Conservation (phyloP, 1,284 basidiomycete species). For the Psilocybe mexicana region DNA sequence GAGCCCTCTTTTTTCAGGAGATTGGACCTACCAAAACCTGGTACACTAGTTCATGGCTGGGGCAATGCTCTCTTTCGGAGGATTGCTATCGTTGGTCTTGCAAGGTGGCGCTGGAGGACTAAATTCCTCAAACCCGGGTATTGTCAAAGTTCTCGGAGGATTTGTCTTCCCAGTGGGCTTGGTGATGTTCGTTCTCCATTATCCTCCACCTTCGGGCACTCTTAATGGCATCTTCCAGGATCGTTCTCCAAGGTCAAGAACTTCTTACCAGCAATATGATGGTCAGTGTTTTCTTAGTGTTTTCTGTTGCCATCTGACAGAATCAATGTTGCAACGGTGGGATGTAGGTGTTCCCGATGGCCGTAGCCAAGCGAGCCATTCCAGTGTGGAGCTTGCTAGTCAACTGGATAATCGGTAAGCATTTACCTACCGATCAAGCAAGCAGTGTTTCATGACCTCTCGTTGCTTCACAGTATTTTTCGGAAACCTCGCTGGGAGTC, state of each 20-base stretch:
- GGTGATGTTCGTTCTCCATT: conserved; percentile 55
- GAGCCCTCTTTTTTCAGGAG: conserved; percentile 25
- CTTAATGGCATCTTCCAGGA: conserved; percentile 43
- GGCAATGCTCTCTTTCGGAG: conserved; percentile 71
- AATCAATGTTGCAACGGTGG: background rate
- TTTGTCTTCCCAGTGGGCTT: conserved; percentile 75
- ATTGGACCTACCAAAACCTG: background rate
- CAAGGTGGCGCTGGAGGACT: conserved; percentile 58
- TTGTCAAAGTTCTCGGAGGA: conserved; percentile 65
- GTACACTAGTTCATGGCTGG: conserved; percentile 61
- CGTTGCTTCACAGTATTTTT: conserved; percentile 51
- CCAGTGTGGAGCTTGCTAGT: conserved; percentile 69
- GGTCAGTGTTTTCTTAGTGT: conserved; percentile 46
- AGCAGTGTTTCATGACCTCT: conserved; percentile 1
- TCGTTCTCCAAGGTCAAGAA: conserved; percentile 69
- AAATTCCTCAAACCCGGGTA: conserved; percentile 56
- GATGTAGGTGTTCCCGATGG: conserved; percentile 67
- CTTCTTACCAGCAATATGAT: conserved; percentile 77
- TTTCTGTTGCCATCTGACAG: background rate
- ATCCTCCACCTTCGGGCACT: background rate
- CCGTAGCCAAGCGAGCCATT: conserved; percentile 55
- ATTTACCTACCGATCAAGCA: background rate
- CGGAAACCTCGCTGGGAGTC: conserved; percentile 70
- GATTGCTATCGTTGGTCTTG: conserved; percentile 61
- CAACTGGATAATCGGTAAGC: conserved; percentile 68